Evolutionary conservation across 2,329 filamentous ascomycete genomes (phyloP).

Genomic region (Colletotrichum liriopes): DNA sequence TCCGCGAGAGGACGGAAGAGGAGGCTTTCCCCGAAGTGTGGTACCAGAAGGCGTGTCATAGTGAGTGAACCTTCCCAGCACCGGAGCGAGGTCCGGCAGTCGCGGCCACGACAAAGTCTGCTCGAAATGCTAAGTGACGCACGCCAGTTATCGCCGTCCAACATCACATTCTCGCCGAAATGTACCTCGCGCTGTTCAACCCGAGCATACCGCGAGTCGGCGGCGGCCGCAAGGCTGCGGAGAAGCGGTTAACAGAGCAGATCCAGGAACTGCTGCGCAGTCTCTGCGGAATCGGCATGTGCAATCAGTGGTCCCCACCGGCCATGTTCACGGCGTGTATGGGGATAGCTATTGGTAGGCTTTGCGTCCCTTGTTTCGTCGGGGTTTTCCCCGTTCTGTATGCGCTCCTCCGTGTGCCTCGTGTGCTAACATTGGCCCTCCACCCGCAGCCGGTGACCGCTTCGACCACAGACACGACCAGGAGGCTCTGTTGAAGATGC

Average conservation of each 20-base stretch:
- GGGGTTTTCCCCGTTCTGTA: neutral
- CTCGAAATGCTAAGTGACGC: slow-evolving; percentile 45
- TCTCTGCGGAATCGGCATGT: slow-evolving; percentile 73
- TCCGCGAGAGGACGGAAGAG: slow-evolving; percentile 46
- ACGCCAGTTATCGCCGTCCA: slow-evolving; percentile 70
- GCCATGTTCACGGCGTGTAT: slow-evolving; percentile 71
- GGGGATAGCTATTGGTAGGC: slow-evolving; percentile 60
- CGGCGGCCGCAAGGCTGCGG: slow-evolving; percentile 50
- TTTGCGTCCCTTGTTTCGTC: neutral
- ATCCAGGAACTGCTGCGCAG: slow-evolving; percentile 65
- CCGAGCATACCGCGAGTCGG: slow-evolving; percentile 68
- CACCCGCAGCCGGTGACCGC: slow-evolving; percentile 60
- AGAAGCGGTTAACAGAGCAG: slow-evolving; percentile 54
- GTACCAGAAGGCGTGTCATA: slow-evolving; percentile 44
- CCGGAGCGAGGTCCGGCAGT: neutral
- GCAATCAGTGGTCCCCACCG: slow-evolving; percentile 70
- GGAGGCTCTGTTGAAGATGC: slow-evolving; percentile 62
- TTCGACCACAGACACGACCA: slow-evolving; percentile 64
- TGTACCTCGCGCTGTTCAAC: slow-evolving; percentile 71
- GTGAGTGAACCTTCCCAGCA: slow-evolving; percentile 21
- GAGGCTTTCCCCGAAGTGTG: slow-evolving; percentile 53
- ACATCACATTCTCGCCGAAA: slow-evolving; percentile 71
- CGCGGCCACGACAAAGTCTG: slow-evolving; percentile 56
- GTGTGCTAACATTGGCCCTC: neutral
- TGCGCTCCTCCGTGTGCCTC: neutral